phyloP scores from a whole-genome alignment of 164 flowering plant species.

The Stephania cephalantha region DNA sequence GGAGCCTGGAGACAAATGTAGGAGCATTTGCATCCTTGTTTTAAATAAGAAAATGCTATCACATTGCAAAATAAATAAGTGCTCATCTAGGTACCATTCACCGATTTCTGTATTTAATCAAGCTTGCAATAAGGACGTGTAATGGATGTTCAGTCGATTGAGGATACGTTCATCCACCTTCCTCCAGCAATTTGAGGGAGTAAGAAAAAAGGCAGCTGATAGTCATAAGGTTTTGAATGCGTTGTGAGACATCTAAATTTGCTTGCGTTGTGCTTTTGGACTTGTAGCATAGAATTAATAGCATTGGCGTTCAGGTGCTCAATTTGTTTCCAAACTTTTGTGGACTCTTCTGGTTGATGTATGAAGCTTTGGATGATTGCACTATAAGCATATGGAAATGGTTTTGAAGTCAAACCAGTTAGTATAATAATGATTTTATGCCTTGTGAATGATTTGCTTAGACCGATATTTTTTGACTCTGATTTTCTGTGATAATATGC shows the following conservation, averaged over 20 bases:
- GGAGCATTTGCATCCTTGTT: not conserved
- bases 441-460: no score
- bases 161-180: not conserved
- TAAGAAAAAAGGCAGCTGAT: not conserved
- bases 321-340: not conserved
- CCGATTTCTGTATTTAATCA: constrained; percentile 10
- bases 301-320: not conserved
- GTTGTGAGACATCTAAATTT: constrained; percentile 5
- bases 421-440: no score
- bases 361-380: not conserved
- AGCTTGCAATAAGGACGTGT: constrained; percentile 13
- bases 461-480: no score
- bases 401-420: no score
- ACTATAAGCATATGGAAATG: not conserved
- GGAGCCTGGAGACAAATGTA: no score
- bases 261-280: not conserved
- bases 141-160: constrained; percentile 9
- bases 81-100: not conserved
- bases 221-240: not conserved
- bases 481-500: no score
- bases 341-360: not conserved
- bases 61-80: not conserved
- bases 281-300: not conserved
- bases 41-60: not conserved
- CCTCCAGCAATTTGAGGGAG: not conserved